Percentiles rank a stretch among this genome's conserved stretches.
These are phyloP conservation scores for Asterophora lycoperdoides DNA, from an alignment of 768 basidiomycete genomes.

Conservation along the genomic window DNA sequence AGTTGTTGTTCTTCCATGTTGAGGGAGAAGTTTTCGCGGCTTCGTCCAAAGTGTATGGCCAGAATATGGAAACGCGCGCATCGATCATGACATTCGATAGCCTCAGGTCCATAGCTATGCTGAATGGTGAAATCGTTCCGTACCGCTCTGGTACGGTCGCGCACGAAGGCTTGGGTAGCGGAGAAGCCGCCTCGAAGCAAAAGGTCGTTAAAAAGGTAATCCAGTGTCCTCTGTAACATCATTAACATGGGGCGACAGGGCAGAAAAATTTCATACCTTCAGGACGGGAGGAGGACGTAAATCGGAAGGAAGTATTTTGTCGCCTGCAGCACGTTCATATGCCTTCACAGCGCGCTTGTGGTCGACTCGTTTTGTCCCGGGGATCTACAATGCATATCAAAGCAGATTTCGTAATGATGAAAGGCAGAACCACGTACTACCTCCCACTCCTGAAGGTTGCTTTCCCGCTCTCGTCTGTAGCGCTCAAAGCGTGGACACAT, in stretches of 20 bases:
- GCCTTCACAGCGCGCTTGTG: constrained; percentile 88
- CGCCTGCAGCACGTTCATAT: constrained; percentile 92
- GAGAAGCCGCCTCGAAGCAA: constrained; percentile 66
- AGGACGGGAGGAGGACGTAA: constrained; percentile 83
- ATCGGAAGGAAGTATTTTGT: constrained; percentile 88
- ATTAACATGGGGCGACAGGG: constrained; percentile 3
- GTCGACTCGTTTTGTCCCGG: constrained; percentile 81
- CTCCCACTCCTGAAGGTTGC: constrained; percentile 84
- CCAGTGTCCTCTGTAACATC: constrained; percentile 63
- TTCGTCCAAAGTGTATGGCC: constrained; percentile 64
- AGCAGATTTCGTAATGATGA: constrained; percentile 27
- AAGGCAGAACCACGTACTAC: constrained; percentile 55
- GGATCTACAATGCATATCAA: constrained; percentile 53
- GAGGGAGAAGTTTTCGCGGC: constrained; percentile 53
- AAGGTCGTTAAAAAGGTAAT: constrained; percentile 89
- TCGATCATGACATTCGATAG: constrained; percentile 89
- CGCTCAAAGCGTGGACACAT: constrained; percentile 97
- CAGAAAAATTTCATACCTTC: constrained; percentile 42
- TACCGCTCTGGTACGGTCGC: constrained; percentile 87
- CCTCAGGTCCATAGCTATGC: constrained; percentile 66
- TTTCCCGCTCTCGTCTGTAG: constrained; percentile 85
- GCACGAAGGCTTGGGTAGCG: constrained; percentile 75
- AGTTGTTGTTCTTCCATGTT: constrained; percentile 83
- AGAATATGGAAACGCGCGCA: constrained; percentile 94
- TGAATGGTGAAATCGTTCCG: constrained; percentile 95